Base-by-base conservation (phyloP, 176 grass and related monocot species). In the Tuctoria greenei region DNA sequence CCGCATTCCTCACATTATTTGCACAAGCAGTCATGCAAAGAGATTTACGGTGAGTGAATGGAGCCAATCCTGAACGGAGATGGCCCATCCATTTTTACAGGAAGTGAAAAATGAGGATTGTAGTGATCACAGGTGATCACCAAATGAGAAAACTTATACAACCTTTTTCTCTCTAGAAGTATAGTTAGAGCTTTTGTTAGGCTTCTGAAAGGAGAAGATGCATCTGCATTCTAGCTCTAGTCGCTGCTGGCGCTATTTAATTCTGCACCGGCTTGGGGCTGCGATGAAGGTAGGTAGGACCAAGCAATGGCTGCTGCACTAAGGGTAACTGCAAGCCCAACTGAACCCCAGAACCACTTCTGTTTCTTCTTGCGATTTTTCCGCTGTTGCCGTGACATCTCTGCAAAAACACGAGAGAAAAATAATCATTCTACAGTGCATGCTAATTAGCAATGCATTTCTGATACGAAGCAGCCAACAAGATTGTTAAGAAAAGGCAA, bases 341-440 rank as follows among this genome's bases (percentile, higher is more conserved):
- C 75, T 52, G 96, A 95, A 52, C 89, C 77, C 89, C 91, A 99
- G 85, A 99, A 69, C 96, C 92, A 99, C 74, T 88, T 99, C 61
- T 99, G 92, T 76, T 77, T 70, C 18, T 74, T 86, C 85, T 90
- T 99, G 20, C 77, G 92, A 38, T 52, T 88, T 52, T 87, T 80
- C 14, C 87, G 64, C 17, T 90, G 82, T 85, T 95, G 92, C 74
- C 95, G 82, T 41, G 89, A 84, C 87, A 95, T 75, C 82, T 95
- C 96, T 99, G 82, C 82, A 90, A 43, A 61, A 4, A 11, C 0
- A 54, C n/a, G 0, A 61, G 20, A 14, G 61, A 69, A 49, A 4
- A 78, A 64, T 16, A 13, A 65, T 45, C 23, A 73, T 58, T 50
- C 24, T 38, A 39, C 24, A 43, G 21, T 7, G 6, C 40, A 34